phyloP scores from a whole-genome alignment of 2,329 filamentous ascomycete genomes.

The Myriangium duriaei region DNA sequence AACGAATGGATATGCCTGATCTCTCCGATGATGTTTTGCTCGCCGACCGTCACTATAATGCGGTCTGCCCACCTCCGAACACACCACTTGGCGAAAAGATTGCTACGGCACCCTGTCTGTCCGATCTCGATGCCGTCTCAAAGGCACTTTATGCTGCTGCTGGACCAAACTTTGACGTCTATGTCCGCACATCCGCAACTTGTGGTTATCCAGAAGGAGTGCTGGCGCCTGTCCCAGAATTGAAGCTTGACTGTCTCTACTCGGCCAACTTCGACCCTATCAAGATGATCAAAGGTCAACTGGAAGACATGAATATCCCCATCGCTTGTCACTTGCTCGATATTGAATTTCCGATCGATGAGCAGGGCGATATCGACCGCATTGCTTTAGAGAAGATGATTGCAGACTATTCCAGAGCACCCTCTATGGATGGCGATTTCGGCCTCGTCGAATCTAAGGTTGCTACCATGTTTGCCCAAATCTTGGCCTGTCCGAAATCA shows the following conservation, averaged over 20 bases:
- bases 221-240: constrained; percentile 18
- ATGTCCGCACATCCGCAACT: constrained; percentile 18
- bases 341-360: constrained; percentile 17
- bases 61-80: constrained; percentile 36
- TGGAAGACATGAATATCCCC: constrained; percentile 20
- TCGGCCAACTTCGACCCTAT: constrained; percentile 9
- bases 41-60: constrained; percentile 38
- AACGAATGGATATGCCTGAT: constrained; percentile 34
- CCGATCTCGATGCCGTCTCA: constrained; percentile 8
- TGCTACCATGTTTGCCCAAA: constrained; percentile 33
- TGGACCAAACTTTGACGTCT: constrained; percentile 15
- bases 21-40: constrained; percentile 35
- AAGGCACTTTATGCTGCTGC: constrained; percentile 9
- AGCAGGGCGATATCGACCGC: constrained; percentile 17
- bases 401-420: constrained; percentile 12
- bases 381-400: constrained; percentile 12
- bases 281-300: constrained; percentile 12
- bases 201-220: constrained; percentile 23
- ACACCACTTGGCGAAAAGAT: constrained; percentile 35
- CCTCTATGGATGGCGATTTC: constrained; percentile 14
- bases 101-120: constrained; percentile 21
- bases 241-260: constrained; percentile 5
- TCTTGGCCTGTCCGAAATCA: constrained; percentile 29
- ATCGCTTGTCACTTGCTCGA: constrained; percentile 18
- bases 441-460: constrained; percentile 28